Conservation (phyloP, 106 monocot genomes). For the Vanilla planifolia region DNA sequence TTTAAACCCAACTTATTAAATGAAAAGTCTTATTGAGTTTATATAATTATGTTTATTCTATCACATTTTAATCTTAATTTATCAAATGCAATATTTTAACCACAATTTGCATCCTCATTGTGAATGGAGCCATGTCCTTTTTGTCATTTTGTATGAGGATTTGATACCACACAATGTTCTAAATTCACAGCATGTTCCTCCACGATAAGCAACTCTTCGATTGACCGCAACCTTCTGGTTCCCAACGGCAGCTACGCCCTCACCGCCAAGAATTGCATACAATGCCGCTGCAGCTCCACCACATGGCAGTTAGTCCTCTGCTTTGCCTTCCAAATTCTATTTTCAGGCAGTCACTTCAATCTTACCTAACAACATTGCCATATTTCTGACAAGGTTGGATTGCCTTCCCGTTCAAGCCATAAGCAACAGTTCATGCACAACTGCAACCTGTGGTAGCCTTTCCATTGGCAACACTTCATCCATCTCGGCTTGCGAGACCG, state of each 20-base stretch:
- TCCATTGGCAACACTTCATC: constrained; percentile 33
- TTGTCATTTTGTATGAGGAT: background rate
- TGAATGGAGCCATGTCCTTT: background rate
- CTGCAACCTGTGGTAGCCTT: constrained; percentile 31
- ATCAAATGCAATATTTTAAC: background rate
- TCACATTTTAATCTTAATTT: background rate
- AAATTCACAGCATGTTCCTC: constrained; percentile 37
- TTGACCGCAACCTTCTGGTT: constrained; percentile 27
- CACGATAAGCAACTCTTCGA: constrained; percentile 20
- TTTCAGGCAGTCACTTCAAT: background rate
- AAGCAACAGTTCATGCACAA: constrained; percentile 22
- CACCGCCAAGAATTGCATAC: constrained; percentile 40
- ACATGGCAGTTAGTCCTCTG: constrained; percentile 24
- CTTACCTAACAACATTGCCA: background rate
- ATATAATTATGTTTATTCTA: no score
- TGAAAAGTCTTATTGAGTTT: no score
- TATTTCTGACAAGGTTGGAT: constrained; percentile 18
- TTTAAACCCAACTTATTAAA: no score
- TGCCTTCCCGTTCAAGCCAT: constrained; percentile 29
- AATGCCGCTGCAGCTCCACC: constrained; percentile 37
- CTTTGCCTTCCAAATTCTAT: background rate
- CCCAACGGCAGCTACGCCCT: constrained; percentile 41
- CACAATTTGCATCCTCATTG: background rate
- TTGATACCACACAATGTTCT: background rate
- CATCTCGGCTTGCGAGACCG: constrained; percentile 18